Evolutionary conservation across 176 grass and related monocot species (phyloP).

Genomic region (Oropetium thomaeum): DNA sequence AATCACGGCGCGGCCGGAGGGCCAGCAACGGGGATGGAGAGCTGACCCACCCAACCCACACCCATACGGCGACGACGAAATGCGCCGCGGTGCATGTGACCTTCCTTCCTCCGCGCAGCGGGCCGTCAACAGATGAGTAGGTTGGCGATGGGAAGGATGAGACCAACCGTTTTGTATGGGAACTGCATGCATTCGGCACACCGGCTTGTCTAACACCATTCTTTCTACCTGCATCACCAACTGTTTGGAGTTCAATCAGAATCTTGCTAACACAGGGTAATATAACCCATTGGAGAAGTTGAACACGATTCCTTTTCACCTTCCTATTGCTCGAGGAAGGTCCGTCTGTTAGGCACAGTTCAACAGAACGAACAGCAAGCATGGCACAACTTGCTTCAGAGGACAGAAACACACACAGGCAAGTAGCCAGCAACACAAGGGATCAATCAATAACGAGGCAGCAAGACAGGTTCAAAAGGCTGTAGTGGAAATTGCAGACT

Average conservation of each 20-base stretch:
- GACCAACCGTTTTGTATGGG: neutral
- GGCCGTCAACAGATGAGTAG: neutral
- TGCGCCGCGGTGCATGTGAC: conserved; percentile 8
- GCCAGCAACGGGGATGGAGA: neutral
- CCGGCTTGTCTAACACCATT: neutral
- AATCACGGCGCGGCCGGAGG: neutral
- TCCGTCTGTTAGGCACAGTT: too few species aligned
- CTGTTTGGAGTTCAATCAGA: too few species aligned
- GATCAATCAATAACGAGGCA: too few species aligned
- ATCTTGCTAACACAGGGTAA: too few species aligned
- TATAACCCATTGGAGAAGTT: too few species aligned
- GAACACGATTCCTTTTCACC: neutral
- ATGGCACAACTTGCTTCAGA: too few species aligned
- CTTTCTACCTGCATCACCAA: neutral
- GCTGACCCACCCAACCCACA: neutral
- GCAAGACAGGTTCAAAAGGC: too few species aligned
- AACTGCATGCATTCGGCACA: neutral
- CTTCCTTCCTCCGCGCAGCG: neutral
- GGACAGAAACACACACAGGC: too few species aligned
- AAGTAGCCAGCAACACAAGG: too few species aligned
- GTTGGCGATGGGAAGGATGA: neutral
- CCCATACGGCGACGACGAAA: neutral
- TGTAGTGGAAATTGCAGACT: too few species aligned
- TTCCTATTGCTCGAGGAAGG: neutral
- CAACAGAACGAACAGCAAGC: too few species aligned